phyloP scores from a whole-genome alignment of 805 yeast species.

The Teunomyces pallodes region DNA sequence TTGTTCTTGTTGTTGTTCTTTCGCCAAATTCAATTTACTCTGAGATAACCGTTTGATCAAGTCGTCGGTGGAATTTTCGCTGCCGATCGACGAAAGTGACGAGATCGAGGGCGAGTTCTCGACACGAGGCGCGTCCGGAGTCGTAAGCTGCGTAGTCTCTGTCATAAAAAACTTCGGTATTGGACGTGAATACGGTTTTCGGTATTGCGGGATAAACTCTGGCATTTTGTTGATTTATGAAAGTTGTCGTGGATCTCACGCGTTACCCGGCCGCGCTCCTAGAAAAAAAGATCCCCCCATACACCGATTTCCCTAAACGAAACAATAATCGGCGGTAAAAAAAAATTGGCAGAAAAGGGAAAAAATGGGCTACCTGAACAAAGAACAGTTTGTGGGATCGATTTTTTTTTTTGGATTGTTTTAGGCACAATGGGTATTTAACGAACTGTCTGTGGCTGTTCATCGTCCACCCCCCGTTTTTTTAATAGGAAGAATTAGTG shows the following conservation, averaged over 20 bases:
- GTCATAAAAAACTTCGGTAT: background rate
- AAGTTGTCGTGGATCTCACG: no score
- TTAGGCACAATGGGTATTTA: no score
- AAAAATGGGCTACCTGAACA: background rate
- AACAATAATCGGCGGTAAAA: background rate
- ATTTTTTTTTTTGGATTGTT: no score
- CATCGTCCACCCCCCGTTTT: no score
- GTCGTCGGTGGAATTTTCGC: conserved; percentile 22
- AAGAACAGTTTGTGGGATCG: no score
- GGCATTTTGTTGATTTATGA: no score
- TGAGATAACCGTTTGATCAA: conserved; percentile 17
- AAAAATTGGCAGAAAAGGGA: background rate
- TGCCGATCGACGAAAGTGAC: conserved; percentile 22
- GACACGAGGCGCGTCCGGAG: background rate
- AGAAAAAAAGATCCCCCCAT: no score
- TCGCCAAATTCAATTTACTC: background rate
- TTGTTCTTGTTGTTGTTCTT: background rate
- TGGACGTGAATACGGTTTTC: background rate
- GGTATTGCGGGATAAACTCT: no score
- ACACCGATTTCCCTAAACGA: no score
- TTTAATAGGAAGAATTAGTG: no score
- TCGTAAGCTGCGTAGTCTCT: background rate
- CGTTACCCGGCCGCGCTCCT: no score
- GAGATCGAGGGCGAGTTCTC: conserved; percentile 17
- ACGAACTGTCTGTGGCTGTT: no score